Evolutionary conservation across 2,329 filamentous ascomycete genomes (phyloP).

Genomic region (Beauveria asiatica): DNA sequence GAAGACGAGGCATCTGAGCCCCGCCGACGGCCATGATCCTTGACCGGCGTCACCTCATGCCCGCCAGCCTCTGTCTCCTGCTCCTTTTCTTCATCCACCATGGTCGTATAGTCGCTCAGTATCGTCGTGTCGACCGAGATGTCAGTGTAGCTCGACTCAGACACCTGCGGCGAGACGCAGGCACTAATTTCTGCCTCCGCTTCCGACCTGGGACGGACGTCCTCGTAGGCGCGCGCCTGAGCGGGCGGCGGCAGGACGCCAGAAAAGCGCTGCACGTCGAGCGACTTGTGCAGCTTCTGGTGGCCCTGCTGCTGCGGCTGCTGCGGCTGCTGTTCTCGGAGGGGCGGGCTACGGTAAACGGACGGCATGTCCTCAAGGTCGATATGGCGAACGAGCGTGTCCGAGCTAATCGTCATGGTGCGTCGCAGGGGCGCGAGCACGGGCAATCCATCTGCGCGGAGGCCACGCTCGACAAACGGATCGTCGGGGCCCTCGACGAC

Average conservation of each 20-base stretch:
- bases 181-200: background rate
- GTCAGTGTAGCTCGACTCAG: slow-evolving; percentile 18
- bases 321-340: background rate
- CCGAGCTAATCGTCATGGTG: slow-evolving; percentile 9
- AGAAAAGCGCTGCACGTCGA: slow-evolving; percentile 3
- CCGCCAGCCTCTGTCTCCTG: background rate
- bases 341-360: background rate
- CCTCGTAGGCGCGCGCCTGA: slow-evolving; percentile 8
- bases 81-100: slow-evolving; percentile 4
- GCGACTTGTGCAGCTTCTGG: background rate
- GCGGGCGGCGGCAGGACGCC: slow-evolving; percentile 11
- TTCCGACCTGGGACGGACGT: slow-evolving; percentile 14
- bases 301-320: background rate
- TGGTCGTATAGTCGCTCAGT: background rate
- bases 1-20: slow-evolving; percentile 19
- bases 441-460: background rate
- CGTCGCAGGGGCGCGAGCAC: slow-evolving; percentile 2
- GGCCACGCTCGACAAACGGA: slow-evolving; percentile 22
- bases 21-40: background rate
- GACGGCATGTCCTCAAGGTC: slow-evolving; percentile 8
- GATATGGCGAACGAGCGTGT: background rate
- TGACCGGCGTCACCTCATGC: slow-evolving; percentile 9
- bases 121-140: slow-evolving; percentile 15
- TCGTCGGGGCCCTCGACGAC: slow-evolving; percentile 16
- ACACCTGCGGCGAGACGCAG: slow-evolving; percentile 7